phyloP scores from a whole-genome alignment of 225 moss, liverwort and hornwort genomes.

The Physcomitrellopsis africana region DNA sequence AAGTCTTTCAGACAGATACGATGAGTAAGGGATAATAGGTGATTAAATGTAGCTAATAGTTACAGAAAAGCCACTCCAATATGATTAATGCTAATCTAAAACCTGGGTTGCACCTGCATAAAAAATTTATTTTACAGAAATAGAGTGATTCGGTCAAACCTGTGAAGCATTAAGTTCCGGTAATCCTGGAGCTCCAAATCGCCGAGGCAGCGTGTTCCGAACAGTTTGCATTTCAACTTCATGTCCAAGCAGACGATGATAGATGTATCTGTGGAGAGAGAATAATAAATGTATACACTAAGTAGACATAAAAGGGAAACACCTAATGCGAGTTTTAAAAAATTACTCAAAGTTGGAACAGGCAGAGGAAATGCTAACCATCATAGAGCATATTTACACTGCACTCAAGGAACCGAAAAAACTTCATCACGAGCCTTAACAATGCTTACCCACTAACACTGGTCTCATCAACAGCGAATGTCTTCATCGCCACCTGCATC shows the following conservation, averaged over 20 bases:
- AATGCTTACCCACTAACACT: conserved; percentile 90
- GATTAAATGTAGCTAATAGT: not conserved
- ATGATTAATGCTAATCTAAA: not conserved
- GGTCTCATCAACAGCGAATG: conserved; percentile 98
- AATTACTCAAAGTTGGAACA: not conserved
- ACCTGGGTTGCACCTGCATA: not conserved
- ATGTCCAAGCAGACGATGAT: conserved; percentile 94
- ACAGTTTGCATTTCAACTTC: conserved; percentile 90
- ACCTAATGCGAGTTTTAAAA: not conserved
- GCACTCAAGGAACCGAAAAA: not conserved
- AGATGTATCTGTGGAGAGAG: conserved; percentile 72
- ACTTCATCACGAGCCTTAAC: conserved; percentile 1
- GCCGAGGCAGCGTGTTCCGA: conserved; percentile 87
- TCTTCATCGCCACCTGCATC: conserved; percentile 99
- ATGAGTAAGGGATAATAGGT: not conserved
- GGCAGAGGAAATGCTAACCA: too few species aligned
- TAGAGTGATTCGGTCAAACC: conserved; percentile 42
- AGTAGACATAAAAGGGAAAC: too few species aligned
- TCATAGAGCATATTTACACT: too few species aligned
- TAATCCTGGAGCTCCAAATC: conserved; percentile 94
- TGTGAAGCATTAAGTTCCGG: conserved; percentile 97
- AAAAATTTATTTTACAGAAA: not conserved
- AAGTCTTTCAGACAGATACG: not conserved
- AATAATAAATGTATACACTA: not conserved
- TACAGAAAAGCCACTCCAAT: not conserved